These are phyloP conservation scores for Penicillium freii DNA, from an alignment of 2,329 filamentous ascomycete genomes.

Conservation along the genomic window DNA sequence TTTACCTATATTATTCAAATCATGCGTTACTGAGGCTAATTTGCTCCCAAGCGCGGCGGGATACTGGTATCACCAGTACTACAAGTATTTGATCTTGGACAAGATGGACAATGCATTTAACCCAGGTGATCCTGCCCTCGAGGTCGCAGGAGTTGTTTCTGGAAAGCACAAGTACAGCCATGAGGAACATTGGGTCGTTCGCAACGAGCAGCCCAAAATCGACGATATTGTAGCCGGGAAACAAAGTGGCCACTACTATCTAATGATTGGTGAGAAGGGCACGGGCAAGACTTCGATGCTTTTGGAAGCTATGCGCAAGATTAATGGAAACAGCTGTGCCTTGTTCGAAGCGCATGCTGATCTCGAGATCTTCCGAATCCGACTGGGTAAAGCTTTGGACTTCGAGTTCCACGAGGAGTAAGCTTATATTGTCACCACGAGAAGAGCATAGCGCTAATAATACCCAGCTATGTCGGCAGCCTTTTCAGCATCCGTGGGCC, in stretches of 20 bases:
- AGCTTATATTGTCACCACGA: constrained; percentile 11
- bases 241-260: constrained; percentile 77
- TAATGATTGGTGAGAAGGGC: constrained; percentile 92
- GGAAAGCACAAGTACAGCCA: constrained; percentile 39
- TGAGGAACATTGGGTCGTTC: constrained; percentile 72
- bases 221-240: constrained; percentile 78
- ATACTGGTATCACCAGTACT: constrained; percentile 75
- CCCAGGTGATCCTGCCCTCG: constrained; percentile 85
- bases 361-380: constrained; percentile 88
- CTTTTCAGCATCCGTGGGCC: constrained; percentile 94
- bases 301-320: constrained; percentile 90
- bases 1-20: not conserved
- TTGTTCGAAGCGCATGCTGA: constrained; percentile 98
- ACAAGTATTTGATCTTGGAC: constrained; percentile 84
- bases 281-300: constrained; percentile 97
- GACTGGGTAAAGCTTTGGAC: constrained; percentile 88
- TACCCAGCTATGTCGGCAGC: constrained; percentile 66
- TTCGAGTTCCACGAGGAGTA: constrained; percentile 98
- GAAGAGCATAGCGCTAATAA: constrained; percentile 9
- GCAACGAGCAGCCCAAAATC: constrained; percentile 77
- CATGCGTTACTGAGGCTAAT: constrained; percentile 16
- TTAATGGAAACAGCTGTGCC: constrained; percentile 81
- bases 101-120: constrained; percentile 93
- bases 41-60: constrained; percentile 54
- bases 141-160: constrained; percentile 62